Base-by-base conservation (phyloP, 2,329 filamentous ascomycete species). In the Amesomyces nigricolor region DNA sequence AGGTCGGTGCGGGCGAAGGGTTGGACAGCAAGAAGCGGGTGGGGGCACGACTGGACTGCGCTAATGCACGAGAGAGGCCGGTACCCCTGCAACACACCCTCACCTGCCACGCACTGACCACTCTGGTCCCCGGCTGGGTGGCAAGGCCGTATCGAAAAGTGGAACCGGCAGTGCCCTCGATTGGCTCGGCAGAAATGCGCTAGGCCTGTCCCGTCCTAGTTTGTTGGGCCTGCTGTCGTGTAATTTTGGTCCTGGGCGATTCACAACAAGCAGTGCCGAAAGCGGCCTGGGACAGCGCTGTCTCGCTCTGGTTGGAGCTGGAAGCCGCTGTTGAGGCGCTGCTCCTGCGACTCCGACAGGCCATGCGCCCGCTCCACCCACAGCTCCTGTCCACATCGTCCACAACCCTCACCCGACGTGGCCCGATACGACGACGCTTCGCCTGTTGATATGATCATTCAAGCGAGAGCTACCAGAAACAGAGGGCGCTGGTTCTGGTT, bases 1-100 rank as follows among this genome's bases (percentile, higher is more conserved):
- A 59, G 54, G 58, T 59, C 62, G 63, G 57, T 60, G 58, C 54
- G 54, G 63, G 58, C 58, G 56, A 61, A 62, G 59, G 60, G 63
- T 62, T 62, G 63, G 63, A 64, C 58, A 61, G 51, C 56, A 39
- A 51, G 39, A 56, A 44, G 45, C 51, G 56, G 61, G 58, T 61
- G 62, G 60, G 63, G 53, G 53, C 54, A 49, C 58, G 48, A 59
- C 53, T 22, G 61, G 59, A 53, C 54, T 54, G 47, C 53, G 53
- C 53, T 59, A 59, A 61, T 63, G 63, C 61, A 62, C 50, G 51
- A 59, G 59, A 58, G 63, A 62, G 63, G 61, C 62, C 64, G 63
- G 62, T 26, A 61, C 61, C 61, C 60, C 55, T 51, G 54, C 43
- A 49, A 57, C 56, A 57, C 60, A 47, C 58, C 6, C 32, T 54